Base-by-base conservation (phyloP, 345 rosid species). In the Bruguiera parviflora region DNA sequence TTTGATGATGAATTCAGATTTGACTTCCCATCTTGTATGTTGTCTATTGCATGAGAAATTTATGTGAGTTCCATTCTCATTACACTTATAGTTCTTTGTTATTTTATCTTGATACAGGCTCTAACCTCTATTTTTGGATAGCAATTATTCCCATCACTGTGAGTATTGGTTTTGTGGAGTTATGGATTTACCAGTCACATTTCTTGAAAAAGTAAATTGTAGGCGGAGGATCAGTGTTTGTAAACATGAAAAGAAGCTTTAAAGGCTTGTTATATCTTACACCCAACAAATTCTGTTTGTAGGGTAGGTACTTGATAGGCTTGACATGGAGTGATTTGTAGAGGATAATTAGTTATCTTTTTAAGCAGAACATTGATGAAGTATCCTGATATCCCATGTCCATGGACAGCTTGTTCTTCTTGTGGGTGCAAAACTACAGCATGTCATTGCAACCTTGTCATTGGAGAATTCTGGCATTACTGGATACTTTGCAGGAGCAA, bases 111-210 rank as follows among this genome's bases (percentile, higher is more conserved):
- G 65, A 46, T 66, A 61, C 88, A 94, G 97, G 99, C 13, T 92
- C 96, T 29, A 88, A 95, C 82, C 99, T 95, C 27, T 95, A 95
- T 80, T 95, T 95, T 77, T 95, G 99, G 99, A 88, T 95, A 77
- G 92, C 97, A 4, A 82, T 86, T 73, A 88, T 95, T 77, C 99
- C 99, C 51, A 66, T 90, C 63, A 80, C 89, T 0, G 96, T 94
- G 78, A 88, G 96, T 82, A 35, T 56, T 33, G 60, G 62, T 57
- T 27, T 52, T 63, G 51, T 63, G 64, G 6, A 22, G 46, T 77
- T 29, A 65, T 24, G 39, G 22, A 58, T 76, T 71, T 66, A 31
- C 43, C 10, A 9, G 22, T 60, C 68, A 59, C n/a, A 6, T 28
- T 32, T 63, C 21, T 49, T 61, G 24, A 52, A 37, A 31, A 49